A percentile compares a stretch with the other conserved stretches of the same genome.
Conservation (phyloP, 352 stramenopile species). For the Phytophthora ramorum region DNA sequence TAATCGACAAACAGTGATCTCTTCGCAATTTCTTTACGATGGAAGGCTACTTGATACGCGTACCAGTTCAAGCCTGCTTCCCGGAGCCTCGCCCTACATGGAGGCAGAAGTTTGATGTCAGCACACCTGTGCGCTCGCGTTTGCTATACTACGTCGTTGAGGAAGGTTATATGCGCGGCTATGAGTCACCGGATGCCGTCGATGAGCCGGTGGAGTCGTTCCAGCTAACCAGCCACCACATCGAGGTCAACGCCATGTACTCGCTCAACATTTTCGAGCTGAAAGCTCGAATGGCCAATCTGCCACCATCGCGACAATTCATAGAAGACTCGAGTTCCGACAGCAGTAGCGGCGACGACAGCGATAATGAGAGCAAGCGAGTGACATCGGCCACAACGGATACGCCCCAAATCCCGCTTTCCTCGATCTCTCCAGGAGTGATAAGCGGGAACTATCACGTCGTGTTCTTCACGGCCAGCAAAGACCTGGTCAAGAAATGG, state of each 20-base stretch:
- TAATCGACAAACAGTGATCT: background rate
- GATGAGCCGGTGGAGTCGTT: constrained; percentile 58
- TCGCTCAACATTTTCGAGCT: constrained; percentile 72
- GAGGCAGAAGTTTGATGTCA: constrained; percentile 21
- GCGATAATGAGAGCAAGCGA: background rate
- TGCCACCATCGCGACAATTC: constrained; percentile 24
- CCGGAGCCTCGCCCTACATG: constrained; percentile 30
- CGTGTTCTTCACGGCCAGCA: constrained; percentile 62
- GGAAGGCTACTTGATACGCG: constrained; percentile 78
- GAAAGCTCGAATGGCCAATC: constrained; percentile 31
- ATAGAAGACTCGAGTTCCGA: constrained; percentile 37
- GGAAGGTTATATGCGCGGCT: constrained; percentile 69
- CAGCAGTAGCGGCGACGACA: constrained; percentile 37
- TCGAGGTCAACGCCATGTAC: constrained; percentile 71
- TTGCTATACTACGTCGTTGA: constrained; percentile 74
- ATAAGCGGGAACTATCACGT: constrained; percentile 38
- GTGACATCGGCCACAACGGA: background rate
- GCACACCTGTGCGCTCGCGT: constrained; percentile 24
- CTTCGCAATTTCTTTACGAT: constrained; percentile 32
- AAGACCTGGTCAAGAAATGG: constrained; percentile 60
- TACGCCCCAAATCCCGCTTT: constrained; percentile 3
- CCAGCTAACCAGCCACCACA: constrained; percentile 62
- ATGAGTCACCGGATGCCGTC: constrained; percentile 42
- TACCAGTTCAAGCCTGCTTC: constrained; percentile 47
- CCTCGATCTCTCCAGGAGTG: constrained; percentile 2